Conservation (phyloP, 768 basidiomycete genomes). For the Kwoniella mangroviensis region DNA sequence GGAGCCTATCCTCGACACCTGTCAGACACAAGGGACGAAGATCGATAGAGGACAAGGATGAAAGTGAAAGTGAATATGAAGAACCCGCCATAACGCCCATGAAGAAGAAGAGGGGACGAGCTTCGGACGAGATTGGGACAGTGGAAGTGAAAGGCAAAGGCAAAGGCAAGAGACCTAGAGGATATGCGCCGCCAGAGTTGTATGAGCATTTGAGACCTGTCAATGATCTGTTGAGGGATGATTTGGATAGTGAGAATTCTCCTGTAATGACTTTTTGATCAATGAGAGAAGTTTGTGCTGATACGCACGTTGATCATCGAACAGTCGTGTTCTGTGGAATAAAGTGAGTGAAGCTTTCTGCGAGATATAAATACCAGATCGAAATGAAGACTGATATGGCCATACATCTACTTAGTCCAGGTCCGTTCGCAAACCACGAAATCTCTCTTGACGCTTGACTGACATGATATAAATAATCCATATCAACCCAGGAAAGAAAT, state of each 20-base stretch:
- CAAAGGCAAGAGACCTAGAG: conserved; percentile 50
- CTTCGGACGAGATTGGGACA: not conserved
- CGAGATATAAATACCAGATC: not conserved
- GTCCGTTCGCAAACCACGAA: not conserved
- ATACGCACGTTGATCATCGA: not conserved
- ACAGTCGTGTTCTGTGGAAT: conserved; percentile 83
- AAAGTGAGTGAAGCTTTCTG: conserved; percentile 63
- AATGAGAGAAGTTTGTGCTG: not conserved
- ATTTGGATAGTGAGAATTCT: conserved; percentile 65
- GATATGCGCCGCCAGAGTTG: conserved; percentile 64
- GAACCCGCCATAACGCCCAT: not conserved
- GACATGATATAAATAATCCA: not conserved
- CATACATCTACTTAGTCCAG: not conserved
- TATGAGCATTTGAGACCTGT: conserved; percentile 65
- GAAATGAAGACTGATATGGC: too few species aligned
- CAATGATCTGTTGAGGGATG: conserved; percentile 64
- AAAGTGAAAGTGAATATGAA: conserved; percentile 1
- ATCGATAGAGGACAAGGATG: not conserved
- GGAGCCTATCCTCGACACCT: not conserved
- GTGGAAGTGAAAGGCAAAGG: conserved; percentile 5
- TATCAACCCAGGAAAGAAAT: conserved; percentile 59
- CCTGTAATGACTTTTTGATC: not conserved
- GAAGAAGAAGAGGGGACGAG: not conserved
- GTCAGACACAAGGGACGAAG: not conserved
- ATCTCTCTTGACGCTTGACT: not conserved